These are phyloP conservation scores for Aspergillus pseudotamarii DNA, from an alignment of 2,329 filamentous ascomycete genomes.

Conservation along the genomic window DNA sequence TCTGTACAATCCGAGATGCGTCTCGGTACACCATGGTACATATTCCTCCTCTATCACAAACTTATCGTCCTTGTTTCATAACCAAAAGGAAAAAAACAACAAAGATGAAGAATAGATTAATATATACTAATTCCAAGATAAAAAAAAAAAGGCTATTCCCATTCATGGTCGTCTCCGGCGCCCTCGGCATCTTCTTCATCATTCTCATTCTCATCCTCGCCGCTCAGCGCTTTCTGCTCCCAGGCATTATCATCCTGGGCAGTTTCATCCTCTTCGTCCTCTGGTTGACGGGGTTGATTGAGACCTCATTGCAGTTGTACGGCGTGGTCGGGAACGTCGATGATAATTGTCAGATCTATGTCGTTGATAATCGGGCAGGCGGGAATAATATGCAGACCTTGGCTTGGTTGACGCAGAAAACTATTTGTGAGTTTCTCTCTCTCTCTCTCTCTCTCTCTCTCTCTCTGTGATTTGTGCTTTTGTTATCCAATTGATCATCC, in stretches of 20 bases:
- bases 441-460: neutral
- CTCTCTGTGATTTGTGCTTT: neutral
- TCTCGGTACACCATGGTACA: slow-evolving; percentile 63
- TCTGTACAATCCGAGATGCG: slow-evolving; percentile 58
- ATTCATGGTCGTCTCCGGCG: slow-evolving; percentile 62
- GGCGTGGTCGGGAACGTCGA: slow-evolving; percentile 59
- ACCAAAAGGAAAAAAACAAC: too few species aligned
- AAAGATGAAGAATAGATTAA: too few species aligned
- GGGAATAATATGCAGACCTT: slow-evolving; percentile 59
- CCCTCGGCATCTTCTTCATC: slow-evolving; percentile 61
- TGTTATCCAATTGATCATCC: neutral
- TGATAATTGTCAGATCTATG: slow-evolving; percentile 61
- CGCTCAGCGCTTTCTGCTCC: slow-evolving; percentile 58
- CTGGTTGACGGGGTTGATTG: slow-evolving; percentile 64
- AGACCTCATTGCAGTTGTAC: slow-evolving; percentile 65
- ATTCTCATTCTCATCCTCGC: slow-evolving; percentile 61
- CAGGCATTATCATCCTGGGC: slow-evolving; percentile 61
- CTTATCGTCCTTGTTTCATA: slow-evolving; percentile 16
- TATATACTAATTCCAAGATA: neutral
- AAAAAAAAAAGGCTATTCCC: slow-evolving; percentile 60
- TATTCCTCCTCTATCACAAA: neutral
- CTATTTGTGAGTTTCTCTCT: slow-evolving; percentile 64
- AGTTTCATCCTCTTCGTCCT: slow-evolving; percentile 65
- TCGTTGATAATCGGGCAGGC: slow-evolving; percentile 48
- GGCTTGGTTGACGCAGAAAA: slow-evolving; percentile 65